These are phyloP conservation scores for Skeletonema tropicum DNA, from an alignment of 108 stramenopile species.

Conservation along the genomic window DNA sequence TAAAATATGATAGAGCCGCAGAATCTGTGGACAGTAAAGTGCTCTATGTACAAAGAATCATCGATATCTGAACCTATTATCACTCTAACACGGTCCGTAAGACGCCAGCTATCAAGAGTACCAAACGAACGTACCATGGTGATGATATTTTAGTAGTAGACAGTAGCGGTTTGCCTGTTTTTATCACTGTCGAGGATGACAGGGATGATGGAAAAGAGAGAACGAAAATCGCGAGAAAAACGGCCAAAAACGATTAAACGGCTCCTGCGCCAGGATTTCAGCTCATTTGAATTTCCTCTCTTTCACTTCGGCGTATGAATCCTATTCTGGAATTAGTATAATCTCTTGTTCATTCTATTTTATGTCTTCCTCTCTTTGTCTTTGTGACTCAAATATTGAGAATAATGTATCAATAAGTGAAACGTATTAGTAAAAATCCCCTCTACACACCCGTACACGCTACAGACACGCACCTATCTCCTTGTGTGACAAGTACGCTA, in stretches of 20 bases:
- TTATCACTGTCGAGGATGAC: background rate
- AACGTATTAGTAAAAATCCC: too few relatives aligned
- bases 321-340: background rate
- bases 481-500: too few relatives aligned
- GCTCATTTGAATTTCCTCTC: background rate
- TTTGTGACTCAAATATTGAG: too few relatives aligned
- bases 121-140: background rate
- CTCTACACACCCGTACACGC: too few relatives aligned
- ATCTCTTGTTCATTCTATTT: background rate
- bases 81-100: background rate
- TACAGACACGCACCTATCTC: too few relatives aligned
- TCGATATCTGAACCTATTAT: background rate
- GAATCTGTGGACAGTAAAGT: background rate
- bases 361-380: background rate
- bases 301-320: background rate
- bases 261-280: background rate
- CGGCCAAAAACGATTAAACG: background rate
- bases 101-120: background rate
- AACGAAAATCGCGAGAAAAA: background rate
- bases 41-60: background rate
- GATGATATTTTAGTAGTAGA: background rate
- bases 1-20: background rate
- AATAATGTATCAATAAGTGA: too few relatives aligned
- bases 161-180: background rate
- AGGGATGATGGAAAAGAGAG: background rate